phyloP scores from a whole-genome alignment of 225 moss, liverwort and hornwort species.

The Ulota crispa region DNA sequence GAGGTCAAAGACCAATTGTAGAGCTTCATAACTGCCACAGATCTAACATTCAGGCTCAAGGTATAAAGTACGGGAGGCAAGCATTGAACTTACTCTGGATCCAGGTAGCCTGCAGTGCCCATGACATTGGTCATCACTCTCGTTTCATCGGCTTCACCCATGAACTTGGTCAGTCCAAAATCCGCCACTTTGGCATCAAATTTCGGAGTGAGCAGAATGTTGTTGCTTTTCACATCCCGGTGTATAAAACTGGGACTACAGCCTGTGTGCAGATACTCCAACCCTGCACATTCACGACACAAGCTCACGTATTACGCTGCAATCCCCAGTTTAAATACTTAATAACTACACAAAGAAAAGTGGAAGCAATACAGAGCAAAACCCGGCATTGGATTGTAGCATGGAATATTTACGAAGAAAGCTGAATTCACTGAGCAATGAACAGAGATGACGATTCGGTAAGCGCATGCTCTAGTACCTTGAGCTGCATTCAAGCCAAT shows the following conservation, averaged over 20 bases:
- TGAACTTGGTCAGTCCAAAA: conserved; percentile 53
- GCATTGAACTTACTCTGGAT: conserved; percentile 52
- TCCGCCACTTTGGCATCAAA: conserved; percentile 51
- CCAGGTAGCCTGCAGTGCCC: conserved; percentile 71
- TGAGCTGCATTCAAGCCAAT: conserved; percentile 62
- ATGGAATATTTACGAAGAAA: not conserved
- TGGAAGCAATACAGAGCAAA: no score
- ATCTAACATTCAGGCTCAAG: not conserved
- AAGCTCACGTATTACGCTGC: no score
- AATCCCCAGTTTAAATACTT: not conserved
- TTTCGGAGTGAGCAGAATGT: conserved; percentile 45
- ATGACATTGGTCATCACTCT: conserved; percentile 44
- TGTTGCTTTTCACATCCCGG: conserved; percentile 62
- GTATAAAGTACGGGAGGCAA: not conserved
- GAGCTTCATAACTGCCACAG: no score
- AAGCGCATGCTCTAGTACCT: conserved; percentile 29
- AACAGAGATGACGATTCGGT: not conserved
- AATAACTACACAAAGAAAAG: no score
- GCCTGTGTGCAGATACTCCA: conserved; percentile 61
- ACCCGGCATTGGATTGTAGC: not conserved
- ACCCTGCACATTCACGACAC: conserved; percentile 24
- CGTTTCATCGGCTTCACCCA: conserved; percentile 17
- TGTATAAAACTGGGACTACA: conserved; percentile 58
- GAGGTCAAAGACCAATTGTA: no score
- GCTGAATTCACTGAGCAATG: not conserved